Evolutionary conservation across 2,329 filamentous ascomycete species (phyloP), one percentile per base, ranked within the genome.

Genomic region (Colletotrichum trifolii): DNA sequence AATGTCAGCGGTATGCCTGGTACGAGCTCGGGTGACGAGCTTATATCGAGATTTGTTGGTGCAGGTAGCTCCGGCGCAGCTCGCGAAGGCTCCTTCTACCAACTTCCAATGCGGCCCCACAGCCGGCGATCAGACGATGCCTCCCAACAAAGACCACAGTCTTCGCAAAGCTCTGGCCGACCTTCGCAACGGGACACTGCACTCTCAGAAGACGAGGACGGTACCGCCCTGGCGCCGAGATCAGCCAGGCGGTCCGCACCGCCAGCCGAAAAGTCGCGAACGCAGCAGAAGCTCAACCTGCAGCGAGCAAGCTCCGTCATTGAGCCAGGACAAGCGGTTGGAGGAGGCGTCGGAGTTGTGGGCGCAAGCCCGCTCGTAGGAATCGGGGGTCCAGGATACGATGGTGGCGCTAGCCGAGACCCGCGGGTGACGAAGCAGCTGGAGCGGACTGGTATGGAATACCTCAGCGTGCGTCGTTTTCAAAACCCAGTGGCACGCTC

Each of bases 211-310:
- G 77, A 78, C 7, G 79, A 81, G 36, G 76, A 75, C 10, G 76
- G 74, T 12, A 84, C 82, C 61, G 82, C 80, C 40, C 73, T 87
- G 12, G 79, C 82, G 4, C 83, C 82, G 34, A 80, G 79, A 72
- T 75, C 73, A 71, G 80, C 68, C 71, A 77, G 71, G 70, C 76
- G 78, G 68, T 77, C 69, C 68, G 81, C 71, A 15, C 78, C 78
- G 1, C 75, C 82, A 1, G 82, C 83, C 1, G 84, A 87, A 64
- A 83, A 86, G 69, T 91, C 89, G 58, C 84, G 91, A 12, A 92
- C 89, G 1, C 90, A 93, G 76, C 90, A 93, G 74, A 93, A 93
- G 71, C 81, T 93, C 12, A 90, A 92, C 77, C 82, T 93, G 2
- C 90, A 93, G 72, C 85, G 91, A 42, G 90, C 89, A 36, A 91